Base-by-base conservation (phyloP, 495 filamentous ascomycete species). In the Hyaloscypha variabilis region DNA sequence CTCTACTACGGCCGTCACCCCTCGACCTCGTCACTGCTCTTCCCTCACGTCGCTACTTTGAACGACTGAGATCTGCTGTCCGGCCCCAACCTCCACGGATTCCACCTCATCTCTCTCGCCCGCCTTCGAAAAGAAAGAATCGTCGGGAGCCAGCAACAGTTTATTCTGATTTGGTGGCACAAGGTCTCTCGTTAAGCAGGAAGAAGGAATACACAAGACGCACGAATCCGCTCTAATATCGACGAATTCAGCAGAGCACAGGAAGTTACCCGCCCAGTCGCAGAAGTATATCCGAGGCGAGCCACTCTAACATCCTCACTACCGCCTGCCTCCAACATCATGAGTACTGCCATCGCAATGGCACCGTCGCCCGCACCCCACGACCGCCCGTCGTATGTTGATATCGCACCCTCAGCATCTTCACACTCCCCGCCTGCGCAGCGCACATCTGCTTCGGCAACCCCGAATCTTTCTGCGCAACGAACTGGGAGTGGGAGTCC, bases 341-440 rank as follows among this genome's bases (percentile, higher is more conserved):
- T 86, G 83, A 85, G 83, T 73, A 80, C 83, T 73, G 83, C 82
- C 66, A 79, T 86, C 75, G 83, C 83, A 55, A 85, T 86, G 83
- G 83, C 82, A 68, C 81, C 82, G 58, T 85, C 83, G 56, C 83
- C 83, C 66, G 83, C 83, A 75, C 83, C 83, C 65, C 81, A 85
- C 76, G 83, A 86, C 67, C 76, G 82, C 73, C 77, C 82, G 34
- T 78, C 78, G 46, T 80, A 74, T 25, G 74, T 75, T 63, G 75
- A 74, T 65, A 64, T 72, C 60, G 75, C 73, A 65, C 70, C 77
- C 54, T 78, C 81, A 53, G 74, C 73, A 58, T 72, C 79, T 55
- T 78, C 78, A 62, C 76, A 78, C 55, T 80, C 79, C 57, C 69
- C 73, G 70, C 70, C 79, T 67, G 76, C 67, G 25, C 67, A 69